These are phyloP conservation scores for Alternaria burnsii DNA, from an alignment of 2,329 filamentous ascomycete genomes.

Conservation along the genomic window DNA sequence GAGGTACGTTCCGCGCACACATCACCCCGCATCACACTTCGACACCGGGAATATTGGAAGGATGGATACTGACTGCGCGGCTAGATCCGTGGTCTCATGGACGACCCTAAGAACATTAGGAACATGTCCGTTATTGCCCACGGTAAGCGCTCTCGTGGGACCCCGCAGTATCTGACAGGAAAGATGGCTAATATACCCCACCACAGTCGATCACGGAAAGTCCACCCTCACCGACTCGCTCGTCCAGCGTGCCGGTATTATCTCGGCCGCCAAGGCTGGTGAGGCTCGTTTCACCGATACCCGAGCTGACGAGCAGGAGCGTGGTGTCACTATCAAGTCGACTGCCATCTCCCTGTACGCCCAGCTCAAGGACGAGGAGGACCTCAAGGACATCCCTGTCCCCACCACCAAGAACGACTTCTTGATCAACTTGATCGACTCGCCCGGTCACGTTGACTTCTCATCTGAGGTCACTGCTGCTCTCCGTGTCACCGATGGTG, in stretches of 20 bases:
- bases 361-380: slow-evolving; percentile 79
- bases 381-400: slow-evolving; percentile 93
- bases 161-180: slow-evolving; percentile 24
- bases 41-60: slow-evolving; percentile 19
- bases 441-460: slow-evolving; percentile 99
- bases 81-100: slow-evolving; percentile 79
- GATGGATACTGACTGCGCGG: slow-evolving; percentile 39
- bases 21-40: slow-evolving; percentile 25
- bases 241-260: slow-evolving; percentile 99
- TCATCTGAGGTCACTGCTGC: slow-evolving; percentile 99
- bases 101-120: slow-evolving; percentile 78
- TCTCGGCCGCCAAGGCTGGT: slow-evolving; percentile 96
- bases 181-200: slow-evolving; percentile 35
- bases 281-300: slow-evolving; percentile 97
- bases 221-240: slow-evolving; percentile 99
- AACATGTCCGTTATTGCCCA: slow-evolving; percentile 99
- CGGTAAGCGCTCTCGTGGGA: slow-evolving; percentile 61
- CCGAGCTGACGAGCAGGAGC: slow-evolving; percentile 96
- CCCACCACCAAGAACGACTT: slow-evolving; percentile 93
- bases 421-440: slow-evolving; percentile 99
- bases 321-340: slow-evolving; percentile 99
- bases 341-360: slow-evolving; percentile 99
- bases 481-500: slow-evolving; percentile 99
- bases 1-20: slow-evolving; percentile 65
- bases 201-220: slow-evolving; percentile 95